A percentile compares a stretch with the other conserved stretches of the same genome.
Conservation (phyloP, 177 flowering plant genomes). For the Vitis hybrid region DNA sequence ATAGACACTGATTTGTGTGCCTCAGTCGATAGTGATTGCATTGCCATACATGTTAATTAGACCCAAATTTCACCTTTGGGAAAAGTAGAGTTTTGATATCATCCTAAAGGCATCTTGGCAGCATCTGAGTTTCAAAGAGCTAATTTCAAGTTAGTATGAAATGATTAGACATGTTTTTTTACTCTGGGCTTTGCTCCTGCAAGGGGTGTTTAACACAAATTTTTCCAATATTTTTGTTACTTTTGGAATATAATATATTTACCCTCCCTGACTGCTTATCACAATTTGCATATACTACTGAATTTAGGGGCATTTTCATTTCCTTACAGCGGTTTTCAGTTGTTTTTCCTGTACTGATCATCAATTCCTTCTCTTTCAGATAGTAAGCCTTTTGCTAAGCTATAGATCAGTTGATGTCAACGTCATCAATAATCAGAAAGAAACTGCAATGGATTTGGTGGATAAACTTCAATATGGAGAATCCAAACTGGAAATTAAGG, state of each 20-base stretch:
- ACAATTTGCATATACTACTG: neutral
- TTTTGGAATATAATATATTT: neutral
- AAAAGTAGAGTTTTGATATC: neutral
- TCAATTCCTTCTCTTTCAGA: conserved; percentile 42
- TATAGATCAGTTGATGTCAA: conserved; percentile 67
- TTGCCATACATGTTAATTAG: neutral
- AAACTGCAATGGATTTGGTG: conserved; percentile 94
- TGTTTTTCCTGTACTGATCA: neutral
- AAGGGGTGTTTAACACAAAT: neutral
- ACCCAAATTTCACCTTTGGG: neutral
- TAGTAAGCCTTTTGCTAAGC: conserved; percentile 54
- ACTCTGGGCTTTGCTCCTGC: neutral
- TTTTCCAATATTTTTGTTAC: neutral
- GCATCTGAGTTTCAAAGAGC: neutral
- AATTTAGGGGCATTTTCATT: neutral
- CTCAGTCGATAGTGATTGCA: too few species aligned
- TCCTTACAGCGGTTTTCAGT: too few species aligned
- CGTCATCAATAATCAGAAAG: conserved; percentile 66
- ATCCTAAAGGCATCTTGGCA: neutral
- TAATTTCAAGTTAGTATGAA: neutral
- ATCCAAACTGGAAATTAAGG: conserved; percentile 61
- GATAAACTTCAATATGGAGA: conserved; percentile 84
- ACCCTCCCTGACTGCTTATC: neutral
- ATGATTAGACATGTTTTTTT: neutral
- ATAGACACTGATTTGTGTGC: too few species aligned